phyloP scores from a whole-genome alignment of 345 rosid genomes.

The Gossypium herbaceum region DNA sequence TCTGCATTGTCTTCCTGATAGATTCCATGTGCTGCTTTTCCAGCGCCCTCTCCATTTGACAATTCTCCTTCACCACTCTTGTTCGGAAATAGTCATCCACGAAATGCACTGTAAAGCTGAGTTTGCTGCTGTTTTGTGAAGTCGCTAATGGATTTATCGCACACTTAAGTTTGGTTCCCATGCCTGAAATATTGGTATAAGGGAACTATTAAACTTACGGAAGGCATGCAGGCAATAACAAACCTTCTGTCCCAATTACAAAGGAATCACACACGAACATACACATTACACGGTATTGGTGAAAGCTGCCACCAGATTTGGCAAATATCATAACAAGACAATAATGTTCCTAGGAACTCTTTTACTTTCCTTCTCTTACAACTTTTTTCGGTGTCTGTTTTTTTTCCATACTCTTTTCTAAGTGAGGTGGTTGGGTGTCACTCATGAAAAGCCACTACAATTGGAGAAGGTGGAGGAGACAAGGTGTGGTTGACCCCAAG shows the following conservation, averaged over 20 bases:
- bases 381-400: neutral
- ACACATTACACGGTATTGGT: neutral
- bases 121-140: slow-evolving; percentile 25
- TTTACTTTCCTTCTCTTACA: neutral
- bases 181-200: slow-evolving; percentile 47
- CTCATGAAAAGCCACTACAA: slow-evolving; percentile 30
- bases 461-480: slow-evolving; percentile 23
- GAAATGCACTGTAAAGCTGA: slow-evolving; percentile 26
- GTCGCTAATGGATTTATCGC: slow-evolving; percentile 35
- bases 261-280: neutral
- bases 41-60: slow-evolving; percentile 41
- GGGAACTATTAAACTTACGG: slow-evolving; percentile 10
- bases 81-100: slow-evolving; percentile 44
- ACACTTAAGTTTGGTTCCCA: slow-evolving; percentile 65
- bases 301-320: neutral
- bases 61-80: slow-evolving; percentile 22
- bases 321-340: neutral
- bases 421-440: slow-evolving; percentile 28
- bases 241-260: neutral
- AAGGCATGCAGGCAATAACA: neutral
- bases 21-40: slow-evolving; percentile 46
- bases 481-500: slow-evolving; percentile 26
- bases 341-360: neutral
- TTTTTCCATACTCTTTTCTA: neutral
- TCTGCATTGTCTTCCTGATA: slow-evolving; percentile 72